A percentile compares a stretch with the other conserved stretches of the same genome.
Evolutionary conservation across 768 basidiomycete species (phyloP).

Genomic region (Arthromyces matolae): DNA sequence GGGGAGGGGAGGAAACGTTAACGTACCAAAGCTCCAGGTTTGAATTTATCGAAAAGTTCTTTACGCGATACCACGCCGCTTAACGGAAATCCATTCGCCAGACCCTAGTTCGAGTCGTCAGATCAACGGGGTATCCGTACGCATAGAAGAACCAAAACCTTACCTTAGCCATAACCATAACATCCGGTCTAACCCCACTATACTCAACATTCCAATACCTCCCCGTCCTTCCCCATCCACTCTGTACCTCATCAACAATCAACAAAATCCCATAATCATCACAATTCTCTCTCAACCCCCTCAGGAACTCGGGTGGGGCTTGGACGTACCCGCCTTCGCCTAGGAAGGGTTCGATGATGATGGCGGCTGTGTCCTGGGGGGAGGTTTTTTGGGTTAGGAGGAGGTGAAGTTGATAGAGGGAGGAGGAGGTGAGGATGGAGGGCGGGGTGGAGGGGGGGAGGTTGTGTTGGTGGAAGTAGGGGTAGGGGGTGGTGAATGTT

Average conservation of each 20-base stretch:
- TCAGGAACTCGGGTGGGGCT: constrained; percentile 75
- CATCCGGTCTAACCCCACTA: constrained; percentile 82
- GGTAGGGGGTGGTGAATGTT: constrained; percentile 77
- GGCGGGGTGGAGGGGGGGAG: constrained; percentile 51
- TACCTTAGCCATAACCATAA: constrained; percentile 87
- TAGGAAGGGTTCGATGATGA: constrained; percentile 88
- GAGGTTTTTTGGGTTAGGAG: constrained; percentile 73
- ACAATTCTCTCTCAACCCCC: constrained; percentile 76
- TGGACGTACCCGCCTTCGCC: constrained; percentile 97
- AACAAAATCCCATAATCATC: constrained; percentile 83
- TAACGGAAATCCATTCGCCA: constrained; percentile 92
- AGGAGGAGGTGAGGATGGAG: constrained; percentile 54
- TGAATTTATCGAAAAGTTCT: constrained; percentile 75
- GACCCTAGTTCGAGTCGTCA: constrained; percentile 44
- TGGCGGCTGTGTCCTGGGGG: constrained; percentile 87
- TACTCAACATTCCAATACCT: constrained; percentile 79
- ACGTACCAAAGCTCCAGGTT: constrained; percentile 74
- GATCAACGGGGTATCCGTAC: background rate
- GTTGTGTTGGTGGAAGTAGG: constrained; percentile 88
- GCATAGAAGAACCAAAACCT: constrained; percentile 1
- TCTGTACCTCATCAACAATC: constrained; percentile 85
- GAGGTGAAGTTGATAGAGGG: constrained; percentile 80
- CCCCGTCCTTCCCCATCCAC: constrained; percentile 87
- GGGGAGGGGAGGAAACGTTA: no score
- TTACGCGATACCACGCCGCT: constrained; percentile 80